Evolutionary conservation across 176 grass and related monocot genomes (phyloP).

Genomic region (Phragmites australis): DNA sequence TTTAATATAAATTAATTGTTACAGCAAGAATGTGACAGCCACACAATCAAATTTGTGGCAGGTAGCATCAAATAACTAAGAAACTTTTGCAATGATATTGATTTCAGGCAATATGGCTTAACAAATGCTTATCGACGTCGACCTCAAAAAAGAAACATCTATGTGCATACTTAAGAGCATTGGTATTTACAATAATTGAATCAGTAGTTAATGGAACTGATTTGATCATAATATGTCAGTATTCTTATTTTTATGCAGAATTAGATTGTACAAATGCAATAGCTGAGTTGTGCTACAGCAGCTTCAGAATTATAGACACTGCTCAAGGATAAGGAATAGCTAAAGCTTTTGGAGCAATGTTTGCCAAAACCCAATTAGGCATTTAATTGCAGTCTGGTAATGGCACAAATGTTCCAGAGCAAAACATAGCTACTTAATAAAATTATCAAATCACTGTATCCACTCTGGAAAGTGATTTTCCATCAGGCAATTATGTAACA

Average conservation of each 20-base stretch:
- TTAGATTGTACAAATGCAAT: not conserved
- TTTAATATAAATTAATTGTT: slow-evolving; percentile 29
- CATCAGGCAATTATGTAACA: not conserved
- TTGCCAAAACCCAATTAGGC: not conserved
- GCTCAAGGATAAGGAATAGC: not conserved
- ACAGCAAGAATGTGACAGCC: slow-evolving; percentile 6
- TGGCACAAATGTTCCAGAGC: not conserved
- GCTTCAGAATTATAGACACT: not conserved
- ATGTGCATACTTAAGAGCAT: not conserved
- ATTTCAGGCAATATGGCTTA: not conserved
- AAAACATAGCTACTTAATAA: not conserved
- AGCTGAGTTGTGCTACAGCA: not conserved
- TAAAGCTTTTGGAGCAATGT: not conserved
- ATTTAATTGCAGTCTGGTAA: not conserved
- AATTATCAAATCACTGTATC: not conserved
- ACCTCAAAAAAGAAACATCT: not conserved
- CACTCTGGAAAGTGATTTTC: not conserved
- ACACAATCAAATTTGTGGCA: not conserved
- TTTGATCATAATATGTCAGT: not conserved
- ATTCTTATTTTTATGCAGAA: not conserved
- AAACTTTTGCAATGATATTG: not conserved
- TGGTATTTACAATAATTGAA: not conserved
- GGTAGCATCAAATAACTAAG: not conserved
- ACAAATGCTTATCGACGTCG: not conserved
- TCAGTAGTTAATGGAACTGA: not conserved